Evolutionary conservation across 2,329 filamentous ascomycete genomes (phyloP).

Genomic region (Thielaviopsis punctulata): DNA sequence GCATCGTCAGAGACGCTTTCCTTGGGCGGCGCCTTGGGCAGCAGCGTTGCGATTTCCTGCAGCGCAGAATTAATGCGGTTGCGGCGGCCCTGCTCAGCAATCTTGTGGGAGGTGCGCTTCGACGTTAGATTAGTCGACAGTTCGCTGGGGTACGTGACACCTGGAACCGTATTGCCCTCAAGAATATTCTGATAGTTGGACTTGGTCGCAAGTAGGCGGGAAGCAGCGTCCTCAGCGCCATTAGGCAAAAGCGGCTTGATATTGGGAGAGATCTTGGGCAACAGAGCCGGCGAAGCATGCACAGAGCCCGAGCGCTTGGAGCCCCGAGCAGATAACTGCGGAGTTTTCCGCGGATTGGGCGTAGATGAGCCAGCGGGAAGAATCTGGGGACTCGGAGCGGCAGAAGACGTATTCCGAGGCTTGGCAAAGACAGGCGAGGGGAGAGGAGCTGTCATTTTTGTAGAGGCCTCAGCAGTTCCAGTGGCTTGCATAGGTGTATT

Average conservation of each 20-base stretch:
- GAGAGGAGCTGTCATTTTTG: constrained; percentile 23
- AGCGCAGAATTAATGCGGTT: constrained; percentile 92
- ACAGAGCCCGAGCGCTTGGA: constrained; percentile 54
- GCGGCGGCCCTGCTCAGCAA: constrained; percentile 85
- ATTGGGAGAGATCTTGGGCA: constrained; percentile 80
- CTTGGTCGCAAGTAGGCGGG: constrained; percentile 74
- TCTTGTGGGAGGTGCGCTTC: constrained; percentile 93
- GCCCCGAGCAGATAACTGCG: constrained; percentile 36
- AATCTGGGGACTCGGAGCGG: constrained; percentile 49
- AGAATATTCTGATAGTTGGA: constrained; percentile 97
- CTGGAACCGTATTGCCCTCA: constrained; percentile 79
- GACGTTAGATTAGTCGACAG: constrained; percentile 87
- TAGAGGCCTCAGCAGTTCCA: constrained; percentile 22
- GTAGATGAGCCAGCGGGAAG: constrained; percentile 30
- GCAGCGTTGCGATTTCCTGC: constrained; percentile 71
- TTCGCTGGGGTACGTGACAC: constrained; percentile 77
- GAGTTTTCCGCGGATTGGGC: constrained; percentile 30
- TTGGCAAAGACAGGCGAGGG: constrained; percentile 31
- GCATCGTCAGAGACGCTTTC: constrained; percentile 30
- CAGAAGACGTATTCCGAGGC: constrained; percentile 27
- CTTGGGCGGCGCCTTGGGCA: constrained; percentile 42
- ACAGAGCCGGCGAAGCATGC: constrained; percentile 69
- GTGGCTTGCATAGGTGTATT: constrained; percentile 3
- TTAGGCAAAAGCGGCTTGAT: constrained; percentile 77
- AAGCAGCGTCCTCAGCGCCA: constrained; percentile 41